phyloP scores from a whole-genome alignment of 108 stramenopile genomes.

The Skeletonema potamos region DNA sequence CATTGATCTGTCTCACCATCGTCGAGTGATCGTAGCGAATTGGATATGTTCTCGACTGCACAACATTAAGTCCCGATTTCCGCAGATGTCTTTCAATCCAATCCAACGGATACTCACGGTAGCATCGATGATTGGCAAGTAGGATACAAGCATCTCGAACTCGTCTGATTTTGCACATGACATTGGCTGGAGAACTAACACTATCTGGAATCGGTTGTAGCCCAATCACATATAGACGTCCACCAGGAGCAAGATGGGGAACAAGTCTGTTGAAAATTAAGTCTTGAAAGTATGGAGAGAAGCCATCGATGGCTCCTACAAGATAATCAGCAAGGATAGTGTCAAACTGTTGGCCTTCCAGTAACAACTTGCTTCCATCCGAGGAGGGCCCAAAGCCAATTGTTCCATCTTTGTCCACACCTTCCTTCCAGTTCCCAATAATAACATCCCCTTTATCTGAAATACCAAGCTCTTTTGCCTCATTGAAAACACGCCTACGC shows the following conservation, averaged over 20 bases:
- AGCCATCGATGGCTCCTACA: conserved; percentile 96
- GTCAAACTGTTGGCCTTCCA: conserved; percentile 52
- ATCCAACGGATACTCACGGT: conserved; percentile 93
- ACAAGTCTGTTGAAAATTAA: conserved; percentile 79
- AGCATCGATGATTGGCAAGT: conserved; percentile 90
- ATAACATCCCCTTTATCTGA: conserved; percentile 62
- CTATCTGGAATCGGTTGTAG: conserved; percentile 91
- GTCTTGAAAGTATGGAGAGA: conserved; percentile 94
- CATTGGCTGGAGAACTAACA: conserved; percentile 59
- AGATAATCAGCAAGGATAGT: conserved; percentile 94
- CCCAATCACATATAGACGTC: conserved; percentile 89
- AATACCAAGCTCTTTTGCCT: conserved; percentile 62
- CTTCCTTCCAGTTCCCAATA: conserved; percentile 89
- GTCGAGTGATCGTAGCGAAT: conserved; percentile 85
- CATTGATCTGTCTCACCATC: conserved; percentile 89
- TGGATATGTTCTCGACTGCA: conserved; percentile 71
- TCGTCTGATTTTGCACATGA: conserved; percentile 86
- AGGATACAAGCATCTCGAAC: conserved; percentile 94
- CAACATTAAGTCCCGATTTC: conserved; percentile 48
- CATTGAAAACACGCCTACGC: conserved; percentile 61
- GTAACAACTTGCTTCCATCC: conserved; percentile 3
- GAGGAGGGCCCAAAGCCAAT: background rate
- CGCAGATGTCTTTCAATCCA: conserved; percentile 89
- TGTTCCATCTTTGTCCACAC: conserved; percentile 14
- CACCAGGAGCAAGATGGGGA: conserved; percentile 82